Conservation (phyloP, 2,329 filamentous ascomycete species). For the Septoria petroselini region DNA sequence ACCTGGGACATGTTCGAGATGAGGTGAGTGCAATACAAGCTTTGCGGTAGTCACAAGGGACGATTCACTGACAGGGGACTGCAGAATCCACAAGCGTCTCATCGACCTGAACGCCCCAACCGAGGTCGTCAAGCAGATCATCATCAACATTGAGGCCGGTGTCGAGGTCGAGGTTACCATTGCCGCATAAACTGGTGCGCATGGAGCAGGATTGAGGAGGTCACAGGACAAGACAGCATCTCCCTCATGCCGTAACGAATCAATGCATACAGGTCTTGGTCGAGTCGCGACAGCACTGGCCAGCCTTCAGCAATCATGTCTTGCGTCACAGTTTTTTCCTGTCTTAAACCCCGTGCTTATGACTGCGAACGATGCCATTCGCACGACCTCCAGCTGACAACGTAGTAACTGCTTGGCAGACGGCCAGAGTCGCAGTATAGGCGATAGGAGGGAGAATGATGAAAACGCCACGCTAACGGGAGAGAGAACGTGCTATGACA, state of each 20-base stretch:
- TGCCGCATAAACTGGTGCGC: constrained; percentile 59
- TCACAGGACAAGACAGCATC: background rate
- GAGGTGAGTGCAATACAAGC: constrained; percentile 68
- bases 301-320: background rate
- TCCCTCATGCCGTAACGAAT: constrained; percentile 9
- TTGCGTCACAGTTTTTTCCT: background rate
- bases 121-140: constrained; percentile 95
- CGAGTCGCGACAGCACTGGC: background rate
- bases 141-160: constrained; percentile 92
- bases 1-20: constrained; percentile 99
- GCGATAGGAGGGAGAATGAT: too few species aligned
- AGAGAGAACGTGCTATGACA: too few species aligned
- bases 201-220: constrained; percentile 7
- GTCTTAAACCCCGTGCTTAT: too few species aligned
- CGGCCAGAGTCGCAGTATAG: too few species aligned
- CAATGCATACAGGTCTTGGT: constrained; percentile 9
- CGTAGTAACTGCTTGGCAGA: too few species aligned
- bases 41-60: constrained; percentile 51
- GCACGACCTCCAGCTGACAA: too few species aligned
- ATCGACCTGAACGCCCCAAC: constrained; percentile 81
- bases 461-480: too few species aligned
- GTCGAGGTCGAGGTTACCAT: constrained; percentile 93
- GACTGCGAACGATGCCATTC: too few species aligned
- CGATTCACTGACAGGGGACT: constrained; percentile 10
- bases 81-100: constrained; percentile 39